Conservation (phyloP, 2,329 filamentous ascomycete species). For the Claviceps humidiphila region DNA sequence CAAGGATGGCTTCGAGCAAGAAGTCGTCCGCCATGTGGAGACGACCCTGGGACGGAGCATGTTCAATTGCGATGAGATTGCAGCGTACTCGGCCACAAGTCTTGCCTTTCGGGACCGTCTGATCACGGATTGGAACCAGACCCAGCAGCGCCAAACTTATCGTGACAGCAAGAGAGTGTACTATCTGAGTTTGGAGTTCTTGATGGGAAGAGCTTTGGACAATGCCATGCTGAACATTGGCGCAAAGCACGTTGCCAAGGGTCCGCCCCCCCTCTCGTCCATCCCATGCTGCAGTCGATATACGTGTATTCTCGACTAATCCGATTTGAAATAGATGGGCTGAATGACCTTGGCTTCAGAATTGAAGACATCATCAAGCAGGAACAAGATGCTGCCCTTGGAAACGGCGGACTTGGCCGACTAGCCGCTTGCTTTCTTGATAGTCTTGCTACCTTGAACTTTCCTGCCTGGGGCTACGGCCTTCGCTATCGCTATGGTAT, state of each 20-base stretch:
- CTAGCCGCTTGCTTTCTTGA: constrained; percentile 95
- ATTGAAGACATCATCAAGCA: constrained; percentile 92
- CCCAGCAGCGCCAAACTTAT: constrained; percentile 89
- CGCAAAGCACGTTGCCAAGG: constrained; percentile 69
- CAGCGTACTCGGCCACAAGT: constrained; percentile 82
- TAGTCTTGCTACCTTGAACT: constrained; percentile 88
- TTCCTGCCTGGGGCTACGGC: constrained; percentile 94
- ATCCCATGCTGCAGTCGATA: not conserved
- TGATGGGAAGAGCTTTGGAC: constrained; percentile 93
- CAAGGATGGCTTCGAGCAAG: constrained; percentile 74
- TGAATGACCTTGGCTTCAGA: constrained; percentile 82
- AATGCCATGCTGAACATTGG: constrained; percentile 98
- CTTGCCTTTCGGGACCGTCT: constrained; percentile 87
- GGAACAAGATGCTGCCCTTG: constrained; percentile 90
- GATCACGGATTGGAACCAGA: constrained; percentile 94
- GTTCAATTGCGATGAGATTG: constrained; percentile 95
- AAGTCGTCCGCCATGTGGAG: constrained; percentile 88
- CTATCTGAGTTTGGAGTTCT: constrained; percentile 91
- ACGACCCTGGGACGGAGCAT: constrained; percentile 90
- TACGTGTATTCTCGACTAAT: too few species aligned
- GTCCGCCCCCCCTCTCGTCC: constrained; percentile 33
- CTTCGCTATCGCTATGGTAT: constrained; percentile 93
- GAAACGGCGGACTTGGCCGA: constrained; percentile 89
- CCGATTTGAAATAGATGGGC: constrained; percentile 49
- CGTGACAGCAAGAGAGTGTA: constrained; percentile 88